Conservation (phyloP, 2,329 filamentous ascomycete genomes). For the Phialophora tarda region DNA sequence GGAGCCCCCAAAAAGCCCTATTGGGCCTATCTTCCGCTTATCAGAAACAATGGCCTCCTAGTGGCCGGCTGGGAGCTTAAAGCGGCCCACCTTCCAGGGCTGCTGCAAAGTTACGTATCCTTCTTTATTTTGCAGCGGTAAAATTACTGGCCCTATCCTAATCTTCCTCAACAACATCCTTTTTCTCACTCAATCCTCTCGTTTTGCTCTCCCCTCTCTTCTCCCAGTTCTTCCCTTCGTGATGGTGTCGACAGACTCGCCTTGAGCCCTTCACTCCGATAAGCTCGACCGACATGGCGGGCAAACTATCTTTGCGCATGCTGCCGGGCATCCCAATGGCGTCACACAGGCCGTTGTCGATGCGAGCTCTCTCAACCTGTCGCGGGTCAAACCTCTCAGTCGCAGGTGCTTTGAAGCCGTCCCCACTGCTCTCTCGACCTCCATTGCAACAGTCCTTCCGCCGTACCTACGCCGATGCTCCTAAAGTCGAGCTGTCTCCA, state of each 20-base stretch:
- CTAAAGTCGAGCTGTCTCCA: slow-evolving; percentile 46
- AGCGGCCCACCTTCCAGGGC: neutral
- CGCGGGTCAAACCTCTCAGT: slow-evolving; percentile 17
- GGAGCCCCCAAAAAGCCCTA: neutral
- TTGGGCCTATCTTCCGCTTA: neutral
- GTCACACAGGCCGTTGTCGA: slow-evolving; percentile 34
- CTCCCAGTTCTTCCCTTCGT: slow-evolving; percentile 6
- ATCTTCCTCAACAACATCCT: slow-evolving; percentile 14
- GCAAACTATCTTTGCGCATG: slow-evolving; percentile 36
- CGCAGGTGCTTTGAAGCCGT: slow-evolving; percentile 21
- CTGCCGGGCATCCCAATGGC: slow-evolving; percentile 30
- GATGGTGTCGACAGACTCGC: slow-evolving; percentile 11
- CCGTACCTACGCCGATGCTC: slow-evolving; percentile 59
- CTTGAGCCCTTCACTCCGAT: slow-evolving; percentile 14
- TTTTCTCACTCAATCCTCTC: neutral
- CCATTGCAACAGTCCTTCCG: slow-evolving; percentile 49
- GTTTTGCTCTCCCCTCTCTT: neutral
- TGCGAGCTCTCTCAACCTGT: slow-evolving; percentile 26
- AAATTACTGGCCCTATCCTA: slow-evolving; percentile 6
- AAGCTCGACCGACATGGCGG: slow-evolving; percentile 33
- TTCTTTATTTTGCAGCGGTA: neutral
- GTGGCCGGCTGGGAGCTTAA: neutral
- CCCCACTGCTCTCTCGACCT: slow-evolving; percentile 30
- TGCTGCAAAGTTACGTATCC: slow-evolving; percentile 1
- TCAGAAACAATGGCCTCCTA: neutral